Conservation (phyloP, 2,329 filamentous ascomycete genomes). For the Fusarium annulatum region DNA sequence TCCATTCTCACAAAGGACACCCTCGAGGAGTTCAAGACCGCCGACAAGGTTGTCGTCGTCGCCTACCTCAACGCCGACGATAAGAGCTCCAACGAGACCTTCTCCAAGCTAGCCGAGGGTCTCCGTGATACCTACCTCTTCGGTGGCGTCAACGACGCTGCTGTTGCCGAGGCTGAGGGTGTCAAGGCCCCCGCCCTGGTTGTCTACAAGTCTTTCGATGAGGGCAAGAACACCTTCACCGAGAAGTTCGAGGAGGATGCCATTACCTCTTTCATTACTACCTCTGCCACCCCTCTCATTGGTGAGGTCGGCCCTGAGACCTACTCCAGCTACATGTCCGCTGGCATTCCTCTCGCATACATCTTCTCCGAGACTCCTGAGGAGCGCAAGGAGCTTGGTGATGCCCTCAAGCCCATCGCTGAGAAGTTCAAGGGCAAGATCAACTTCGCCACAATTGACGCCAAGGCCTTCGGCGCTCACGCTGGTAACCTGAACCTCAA, state of each 20-base stretch:
- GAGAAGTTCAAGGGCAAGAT: constrained; percentile 92
- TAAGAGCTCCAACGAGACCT: constrained; percentile 89
- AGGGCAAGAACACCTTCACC: constrained; percentile 88
- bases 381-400: constrained; percentile 83
- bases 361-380: constrained; percentile 95
- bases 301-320: constrained; percentile 98
- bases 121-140: constrained; percentile 94
- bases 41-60: constrained; percentile 95
- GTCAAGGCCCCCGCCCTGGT: constrained; percentile 88
- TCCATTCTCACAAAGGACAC: constrained; percentile 84
- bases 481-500: constrained; percentile 97
- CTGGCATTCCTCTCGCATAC: constrained; percentile 93
- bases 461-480: constrained; percentile 92
- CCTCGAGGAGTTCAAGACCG: constrained; percentile 94
- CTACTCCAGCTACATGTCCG: constrained; percentile 93
- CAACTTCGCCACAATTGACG: constrained; percentile 98
- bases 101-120: constrained; percentile 76
- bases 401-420: constrained; percentile 84
- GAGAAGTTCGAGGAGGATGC: constrained; percentile 83
- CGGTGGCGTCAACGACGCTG: constrained; percentile 84
- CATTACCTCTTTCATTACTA: constrained; percentile 86
- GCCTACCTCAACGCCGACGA: constrained; percentile 85
- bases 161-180: constrained; percentile 88
- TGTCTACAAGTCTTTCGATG: constrained; percentile 97
- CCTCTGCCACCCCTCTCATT: constrained; percentile 86